These are phyloP conservation scores for Penicillium steckii DNA, from an alignment of 495 filamentous ascomycete genomes.

Conservation along the genomic window DNA sequence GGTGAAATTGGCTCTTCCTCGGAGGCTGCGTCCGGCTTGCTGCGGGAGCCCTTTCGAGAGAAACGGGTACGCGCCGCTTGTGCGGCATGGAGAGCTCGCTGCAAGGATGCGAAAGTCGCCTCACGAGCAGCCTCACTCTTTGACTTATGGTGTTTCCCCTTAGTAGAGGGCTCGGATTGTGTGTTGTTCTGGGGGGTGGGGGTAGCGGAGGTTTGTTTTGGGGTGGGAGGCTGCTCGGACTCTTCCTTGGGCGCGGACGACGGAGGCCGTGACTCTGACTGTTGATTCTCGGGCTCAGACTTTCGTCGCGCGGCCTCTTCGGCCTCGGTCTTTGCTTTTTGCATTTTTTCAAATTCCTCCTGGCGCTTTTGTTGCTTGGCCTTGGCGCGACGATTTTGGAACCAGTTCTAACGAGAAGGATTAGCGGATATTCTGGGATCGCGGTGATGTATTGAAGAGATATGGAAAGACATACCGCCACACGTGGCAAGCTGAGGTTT, in stretches of 20 bases:
- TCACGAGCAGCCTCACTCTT: constrained; percentile 43
- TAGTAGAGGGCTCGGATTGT: constrained; percentile 18
- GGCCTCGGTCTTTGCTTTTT: constrained; percentile 52
- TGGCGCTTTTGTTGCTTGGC: constrained; percentile 75
- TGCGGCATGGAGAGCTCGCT: constrained; percentile 45
- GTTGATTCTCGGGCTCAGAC: constrained; percentile 26
- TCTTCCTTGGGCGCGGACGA: constrained; percentile 26
- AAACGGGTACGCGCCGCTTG: constrained; percentile 41
- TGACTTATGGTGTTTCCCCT: constrained; percentile 40
- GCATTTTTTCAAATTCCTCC: constrained; percentile 60
- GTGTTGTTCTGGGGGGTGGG: constrained; percentile 22
- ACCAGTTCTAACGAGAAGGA: constrained; percentile 68
- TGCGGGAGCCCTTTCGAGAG: constrained; percentile 19
- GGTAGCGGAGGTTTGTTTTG: constrained; percentile 28
- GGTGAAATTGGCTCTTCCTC: constrained; percentile 33
- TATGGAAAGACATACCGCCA: constrained; percentile 60
- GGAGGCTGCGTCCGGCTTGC: constrained; percentile 14
- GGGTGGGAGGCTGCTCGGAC: constrained; percentile 29
- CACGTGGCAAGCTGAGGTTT: constrained; percentile 69
- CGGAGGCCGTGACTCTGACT: constrained; percentile 23
- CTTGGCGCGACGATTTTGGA: constrained; percentile 84
- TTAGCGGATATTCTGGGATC: constrained; percentile 10
- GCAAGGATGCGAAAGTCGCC: constrained; percentile 46
- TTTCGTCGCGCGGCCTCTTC: constrained; percentile 41
- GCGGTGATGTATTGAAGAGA: not conserved